phyloP scores from a whole-genome alignment of 495 filamentous ascomycete species.

The Chaetomidium leptoderma region DNA sequence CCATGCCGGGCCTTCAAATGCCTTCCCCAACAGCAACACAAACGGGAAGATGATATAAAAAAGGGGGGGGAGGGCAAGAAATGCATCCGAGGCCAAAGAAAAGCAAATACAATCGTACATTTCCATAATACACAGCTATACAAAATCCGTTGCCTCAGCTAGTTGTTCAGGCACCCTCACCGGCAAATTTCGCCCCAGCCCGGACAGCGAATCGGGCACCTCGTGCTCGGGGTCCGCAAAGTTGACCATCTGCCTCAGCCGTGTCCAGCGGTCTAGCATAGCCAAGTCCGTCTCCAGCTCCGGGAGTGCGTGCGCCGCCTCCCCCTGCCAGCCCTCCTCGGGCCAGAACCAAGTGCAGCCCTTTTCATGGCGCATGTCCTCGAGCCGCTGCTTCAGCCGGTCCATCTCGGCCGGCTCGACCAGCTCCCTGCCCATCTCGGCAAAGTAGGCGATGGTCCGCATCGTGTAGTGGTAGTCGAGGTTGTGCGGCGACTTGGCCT shows the following conservation, averaged over 20 bases:
- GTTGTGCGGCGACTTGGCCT: slow-evolving; percentile 28
- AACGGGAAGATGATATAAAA: too few species aligned
- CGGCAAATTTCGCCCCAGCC: neutral
- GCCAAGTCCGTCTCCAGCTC: slow-evolving; percentile 16
- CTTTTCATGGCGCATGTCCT: slow-evolving; percentile 14
- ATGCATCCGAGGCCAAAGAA: too few species aligned
- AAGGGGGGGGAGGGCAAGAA: too few species aligned
- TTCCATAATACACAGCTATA: too few species aligned
- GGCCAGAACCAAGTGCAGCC: slow-evolving; percentile 30
- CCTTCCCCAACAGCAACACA: too few species aligned
- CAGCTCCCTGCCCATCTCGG: slow-evolving; percentile 24
- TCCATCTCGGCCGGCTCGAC: slow-evolving; percentile 23
- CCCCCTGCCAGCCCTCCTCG: neutral
- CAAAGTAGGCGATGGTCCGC: slow-evolving; percentile 35
- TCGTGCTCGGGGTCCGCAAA: neutral
- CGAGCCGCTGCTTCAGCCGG: slow-evolving; percentile 25
- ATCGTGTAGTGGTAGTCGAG: slow-evolving; percentile 30
- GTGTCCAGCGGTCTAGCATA: slow-evolving; percentile 12
- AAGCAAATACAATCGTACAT: too few species aligned
- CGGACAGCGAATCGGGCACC: neutral
- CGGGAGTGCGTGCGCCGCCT: neutral
- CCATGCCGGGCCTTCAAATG: too few species aligned
- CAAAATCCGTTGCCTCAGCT: too few species aligned
- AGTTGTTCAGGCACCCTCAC: too few species aligned
- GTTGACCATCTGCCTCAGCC: slow-evolving; percentile 12